phyloP scores from a whole-genome alignment of 306 rosid species.

The Arachis stenosperma region DNA sequence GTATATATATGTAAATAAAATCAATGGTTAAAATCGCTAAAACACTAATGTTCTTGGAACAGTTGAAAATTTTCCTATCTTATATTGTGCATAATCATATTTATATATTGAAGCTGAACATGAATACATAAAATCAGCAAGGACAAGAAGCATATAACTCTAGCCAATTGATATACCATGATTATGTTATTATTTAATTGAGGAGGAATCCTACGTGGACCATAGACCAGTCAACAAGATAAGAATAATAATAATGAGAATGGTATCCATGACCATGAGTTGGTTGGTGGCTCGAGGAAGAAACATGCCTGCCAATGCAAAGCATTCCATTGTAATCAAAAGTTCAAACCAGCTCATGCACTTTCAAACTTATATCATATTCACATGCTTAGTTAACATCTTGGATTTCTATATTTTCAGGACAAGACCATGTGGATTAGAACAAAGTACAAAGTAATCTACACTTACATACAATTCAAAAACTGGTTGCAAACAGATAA shows the following conservation, averaged over 20 bases:
- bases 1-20: no score
- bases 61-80: neutral
- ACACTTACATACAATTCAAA: slow-evolving; percentile 16
- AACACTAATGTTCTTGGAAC: no score
- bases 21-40: no score
- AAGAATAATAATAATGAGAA: slow-evolving; percentile 16
- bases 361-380: neutral
- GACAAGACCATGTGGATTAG: slow-evolving; percentile 30
- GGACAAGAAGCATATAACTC: neutral
- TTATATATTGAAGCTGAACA: slow-evolving; percentile 15
- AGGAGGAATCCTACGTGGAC: slow-evolving; percentile 43
- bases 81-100: neutral
- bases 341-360: slow-evolving; percentile 21
- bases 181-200: slow-evolving; percentile 5
- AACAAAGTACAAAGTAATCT: neutral
- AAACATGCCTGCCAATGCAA: slow-evolving; percentile 40
- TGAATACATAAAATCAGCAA: slow-evolving; percentile 11
- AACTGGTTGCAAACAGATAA: slow-evolving; percentile 14
- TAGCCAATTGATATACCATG: slow-evolving; percentile 6
- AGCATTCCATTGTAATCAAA: slow-evolving; percentile 35
- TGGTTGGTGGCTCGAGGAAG: slow-evolving; percentile 73
- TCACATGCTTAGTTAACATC: neutral
- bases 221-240: slow-evolving; percentile 48
- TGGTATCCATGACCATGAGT: slow-evolving; percentile 16
- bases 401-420: slow-evolving; percentile 12